phyloP scores from a whole-genome alignment of 306 rosid genomes.

The Vigna nakashimae region DNA sequence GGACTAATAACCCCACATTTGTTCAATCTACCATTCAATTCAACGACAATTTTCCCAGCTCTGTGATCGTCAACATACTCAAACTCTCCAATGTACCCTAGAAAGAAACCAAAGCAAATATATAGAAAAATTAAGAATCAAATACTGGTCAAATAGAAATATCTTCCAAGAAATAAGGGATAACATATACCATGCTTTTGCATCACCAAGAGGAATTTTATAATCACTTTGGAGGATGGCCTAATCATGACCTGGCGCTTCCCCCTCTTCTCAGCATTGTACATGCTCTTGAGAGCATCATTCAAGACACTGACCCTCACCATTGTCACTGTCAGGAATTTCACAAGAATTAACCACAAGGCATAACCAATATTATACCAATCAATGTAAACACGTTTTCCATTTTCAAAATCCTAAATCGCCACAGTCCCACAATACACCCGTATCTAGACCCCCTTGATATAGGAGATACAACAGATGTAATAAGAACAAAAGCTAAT shows the following conservation, averaged over 20 bases:
- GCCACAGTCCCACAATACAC: background rate
- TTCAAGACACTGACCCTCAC: slow-evolving; percentile 58
- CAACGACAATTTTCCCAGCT: slow-evolving; percentile 55
- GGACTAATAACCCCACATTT: slow-evolving; percentile 57
- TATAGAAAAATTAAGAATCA: background rate
- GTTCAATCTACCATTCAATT: slow-evolving; percentile 51
- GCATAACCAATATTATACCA: background rate
- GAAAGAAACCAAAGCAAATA: background rate
- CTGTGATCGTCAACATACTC: slow-evolving; percentile 56
- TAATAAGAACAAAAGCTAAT: background rate
- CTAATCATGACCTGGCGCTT: slow-evolving; percentile 55
- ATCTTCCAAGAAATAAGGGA: background rate
- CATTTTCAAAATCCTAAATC: background rate
- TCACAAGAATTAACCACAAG: slow-evolving; percentile 6
- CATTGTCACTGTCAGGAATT: slow-evolving; percentile 49
- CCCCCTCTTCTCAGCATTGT: slow-evolving; percentile 55
- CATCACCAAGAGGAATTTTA: slow-evolving; percentile 53
- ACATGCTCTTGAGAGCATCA: slow-evolving; percentile 61
- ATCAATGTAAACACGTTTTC: background rate
- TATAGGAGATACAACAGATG: background rate
- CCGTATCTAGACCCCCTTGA: background rate
- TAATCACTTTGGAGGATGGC: slow-evolving; percentile 55
- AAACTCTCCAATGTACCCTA: slow-evolving; percentile 57
- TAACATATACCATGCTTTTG: slow-evolving; percentile 52
- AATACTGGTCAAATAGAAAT: background rate